Evolutionary conservation across 192 early-diverging fungal genomes (phyloP).

Genomic region (Backusella macrospora): DNA sequence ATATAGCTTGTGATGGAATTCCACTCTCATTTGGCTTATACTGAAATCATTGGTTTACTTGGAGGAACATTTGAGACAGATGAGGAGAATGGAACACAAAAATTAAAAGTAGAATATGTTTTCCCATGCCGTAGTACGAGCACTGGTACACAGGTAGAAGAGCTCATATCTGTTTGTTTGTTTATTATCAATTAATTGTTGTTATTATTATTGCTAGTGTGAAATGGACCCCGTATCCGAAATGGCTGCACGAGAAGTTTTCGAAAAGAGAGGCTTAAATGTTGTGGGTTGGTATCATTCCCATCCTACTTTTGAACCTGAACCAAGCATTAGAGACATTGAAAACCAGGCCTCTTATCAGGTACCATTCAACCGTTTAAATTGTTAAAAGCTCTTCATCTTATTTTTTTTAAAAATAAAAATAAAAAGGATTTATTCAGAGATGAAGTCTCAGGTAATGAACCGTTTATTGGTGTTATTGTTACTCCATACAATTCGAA

Average conservation of each 20-base stretch:
- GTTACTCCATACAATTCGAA: conserved; percentile 77
- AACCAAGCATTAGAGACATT: conserved; percentile 88
- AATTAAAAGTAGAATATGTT: conserved; percentile 63
- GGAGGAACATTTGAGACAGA: conserved; percentile 71
- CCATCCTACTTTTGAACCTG: conserved; percentile 91
- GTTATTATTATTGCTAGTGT: conserved; percentile 54
- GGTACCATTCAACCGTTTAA: conserved; percentile 36
- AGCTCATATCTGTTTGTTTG: neutral
- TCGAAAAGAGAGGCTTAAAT: conserved; percentile 58
- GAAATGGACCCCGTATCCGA: conserved; percentile 94
- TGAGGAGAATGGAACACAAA: conserved; percentile 27
- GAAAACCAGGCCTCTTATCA: conserved; percentile 90
- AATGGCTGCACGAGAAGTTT: conserved; percentile 79
- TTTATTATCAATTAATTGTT: neutral
- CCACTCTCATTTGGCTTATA: conserved; percentile 89
- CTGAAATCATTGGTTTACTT: conserved; percentile 92
- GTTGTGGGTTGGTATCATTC: conserved; percentile 98
- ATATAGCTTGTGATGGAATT: conserved; percentile 87
- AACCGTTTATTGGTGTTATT: conserved; percentile 92
- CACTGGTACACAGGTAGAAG: conserved; percentile 54
- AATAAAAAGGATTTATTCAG: conserved; percentile 59
- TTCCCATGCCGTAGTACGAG: conserved; percentile 85
- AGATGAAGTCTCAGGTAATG: conserved; percentile 60
- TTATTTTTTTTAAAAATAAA: neutral
- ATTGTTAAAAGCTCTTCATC: neutral